Evolutionary conservation across 2,329 filamentous ascomycete species (phyloP).

Genomic region (Elsinoe batatas): DNA sequence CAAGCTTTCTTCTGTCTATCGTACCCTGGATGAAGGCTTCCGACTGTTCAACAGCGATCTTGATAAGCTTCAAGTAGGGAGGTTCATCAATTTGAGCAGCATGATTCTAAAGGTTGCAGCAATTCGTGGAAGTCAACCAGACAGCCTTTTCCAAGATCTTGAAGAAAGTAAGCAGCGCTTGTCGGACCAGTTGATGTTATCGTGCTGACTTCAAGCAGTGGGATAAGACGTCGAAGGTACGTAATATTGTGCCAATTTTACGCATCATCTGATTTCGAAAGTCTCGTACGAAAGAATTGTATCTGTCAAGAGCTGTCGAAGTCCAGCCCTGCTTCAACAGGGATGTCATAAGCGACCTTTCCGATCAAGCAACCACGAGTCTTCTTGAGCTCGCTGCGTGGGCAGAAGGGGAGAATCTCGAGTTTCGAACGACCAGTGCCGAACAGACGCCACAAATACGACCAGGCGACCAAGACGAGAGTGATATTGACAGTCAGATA

Average conservation of each 20-base stretch:
- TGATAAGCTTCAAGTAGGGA: constrained; percentile 69
- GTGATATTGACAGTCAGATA: constrained; percentile 79
- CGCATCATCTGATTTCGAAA: constrained; percentile 30
- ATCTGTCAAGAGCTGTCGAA: constrained; percentile 89
- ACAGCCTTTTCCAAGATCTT: constrained; percentile 97
- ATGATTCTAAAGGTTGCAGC: constrained; percentile 38
- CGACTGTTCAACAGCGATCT: constrained; percentile 94
- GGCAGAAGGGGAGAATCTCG: constrained; percentile 92
- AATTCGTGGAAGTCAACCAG: constrained; percentile 97
- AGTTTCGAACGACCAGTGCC: constrained; percentile 39
- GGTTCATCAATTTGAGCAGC: too few relatives aligned
- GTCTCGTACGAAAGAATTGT: constrained; percentile 95
- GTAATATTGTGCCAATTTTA: constrained; percentile 17
- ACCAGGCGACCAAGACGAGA: constrained; percentile 61
- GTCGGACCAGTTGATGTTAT: constrained; percentile 17
- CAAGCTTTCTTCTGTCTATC: constrained; percentile 84
- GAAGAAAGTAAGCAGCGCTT: constrained; percentile 59
- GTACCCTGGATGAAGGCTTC: constrained; percentile 90
- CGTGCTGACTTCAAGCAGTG: constrained; percentile 48
- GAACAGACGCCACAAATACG: constrained; percentile 20
- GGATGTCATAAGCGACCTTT: constrained; percentile 90
- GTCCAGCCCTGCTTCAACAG: constrained; percentile 98
- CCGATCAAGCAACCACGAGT: constrained; percentile 94
- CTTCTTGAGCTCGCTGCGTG: constrained; percentile 89
- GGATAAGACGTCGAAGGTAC: constrained; percentile 95